phyloP scores from a whole-genome alignment of 2,329 filamentous ascomycete genomes.

The Ascochyta rabiei region DNA sequence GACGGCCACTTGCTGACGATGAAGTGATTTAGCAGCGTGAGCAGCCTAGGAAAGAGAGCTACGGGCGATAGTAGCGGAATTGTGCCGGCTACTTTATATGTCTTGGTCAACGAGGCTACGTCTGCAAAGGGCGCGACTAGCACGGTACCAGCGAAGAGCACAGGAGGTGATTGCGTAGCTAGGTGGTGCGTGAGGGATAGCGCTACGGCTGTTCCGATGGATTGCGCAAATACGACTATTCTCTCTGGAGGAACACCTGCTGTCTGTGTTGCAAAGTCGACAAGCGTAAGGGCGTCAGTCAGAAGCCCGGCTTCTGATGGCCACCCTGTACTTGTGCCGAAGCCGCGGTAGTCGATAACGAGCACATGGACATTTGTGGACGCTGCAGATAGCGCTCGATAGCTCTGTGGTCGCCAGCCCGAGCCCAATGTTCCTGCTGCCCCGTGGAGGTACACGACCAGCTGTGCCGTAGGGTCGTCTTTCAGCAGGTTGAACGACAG shows the following conservation, averaged over 20 bases:
- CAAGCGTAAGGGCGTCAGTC: constrained; percentile 59
- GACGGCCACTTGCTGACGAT: constrained; percentile 60
- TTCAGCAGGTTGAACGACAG: constrained; percentile 67
- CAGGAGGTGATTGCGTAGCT: constrained; percentile 50
- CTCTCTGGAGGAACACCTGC: constrained; percentile 60
- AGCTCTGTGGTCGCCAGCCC: constrained; percentile 61
- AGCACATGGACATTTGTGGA: constrained; percentile 63
- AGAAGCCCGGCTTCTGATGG: constrained; percentile 64
- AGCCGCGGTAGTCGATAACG: constrained; percentile 68
- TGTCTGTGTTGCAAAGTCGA: constrained; percentile 60
- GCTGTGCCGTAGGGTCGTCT: constrained; percentile 66
- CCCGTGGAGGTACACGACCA: constrained; percentile 69
- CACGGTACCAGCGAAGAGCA: constrained; percentile 61
- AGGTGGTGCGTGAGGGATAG: constrained; percentile 54
- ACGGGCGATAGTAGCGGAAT: constrained; percentile 62
- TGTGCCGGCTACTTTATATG: constrained; percentile 62
- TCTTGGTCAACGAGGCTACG: constrained; percentile 59
- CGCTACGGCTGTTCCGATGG: constrained; percentile 62
- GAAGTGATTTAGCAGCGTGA: constrained; percentile 53
- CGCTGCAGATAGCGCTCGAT: constrained; percentile 59
- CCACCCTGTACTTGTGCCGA: constrained; percentile 59
- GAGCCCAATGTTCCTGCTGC: constrained; percentile 63
- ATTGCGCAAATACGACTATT: constrained; percentile 66
- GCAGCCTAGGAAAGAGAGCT: constrained; percentile 52
- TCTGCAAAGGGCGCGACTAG: constrained; percentile 64